These are phyloP conservation scores for Uncinocarpus reesii DNA, from an alignment of 2,329 filamentous ascomycete species.

Conservation along the genomic window DNA sequence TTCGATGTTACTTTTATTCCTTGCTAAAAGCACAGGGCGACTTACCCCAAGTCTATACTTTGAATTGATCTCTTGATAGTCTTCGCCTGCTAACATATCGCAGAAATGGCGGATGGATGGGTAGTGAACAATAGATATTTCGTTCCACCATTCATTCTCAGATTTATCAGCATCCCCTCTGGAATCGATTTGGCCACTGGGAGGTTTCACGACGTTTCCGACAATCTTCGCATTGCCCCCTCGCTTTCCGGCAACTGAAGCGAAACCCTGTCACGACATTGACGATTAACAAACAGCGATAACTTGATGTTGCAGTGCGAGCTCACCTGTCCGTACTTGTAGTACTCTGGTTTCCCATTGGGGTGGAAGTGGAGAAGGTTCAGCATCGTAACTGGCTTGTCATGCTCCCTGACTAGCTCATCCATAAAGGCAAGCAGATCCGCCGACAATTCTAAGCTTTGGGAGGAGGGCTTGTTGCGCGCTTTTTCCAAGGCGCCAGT, in stretches of 20 bases:
- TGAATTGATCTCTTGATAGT: conserved; percentile 51
- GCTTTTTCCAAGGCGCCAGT: conserved; percentile 28
- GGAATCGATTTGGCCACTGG: conserved; percentile 20
- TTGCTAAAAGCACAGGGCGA: conserved; percentile 4
- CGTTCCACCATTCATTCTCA: conserved; percentile 44
- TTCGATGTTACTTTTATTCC: not conserved
- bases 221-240: conserved; percentile 54
- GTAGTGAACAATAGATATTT: conserved; percentile 56
- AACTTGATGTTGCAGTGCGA: conserved; percentile 15
- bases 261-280: conserved; percentile 22
- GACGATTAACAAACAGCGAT: not conserved
- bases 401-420: conserved; percentile 22
- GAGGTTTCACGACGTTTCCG: conserved; percentile 42
- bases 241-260: conserved; percentile 41
- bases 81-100: conserved; percentile 49
- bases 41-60: conserved; percentile 40
- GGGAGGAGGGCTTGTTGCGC: conserved; percentile 26
- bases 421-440: conserved; percentile 45
- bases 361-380: conserved; percentile 51
- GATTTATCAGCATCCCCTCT: conserved; percentile 18
- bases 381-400: conserved; percentile 50
- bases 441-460: conserved; percentile 47
- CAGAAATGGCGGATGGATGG: conserved; percentile 52
- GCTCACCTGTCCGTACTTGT: conserved; percentile 49
- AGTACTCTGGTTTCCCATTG: conserved; percentile 44